Evolutionary conservation across 208 protist genomes (phyloP), one percentile per base, ranked within the genome.

Genomic region (Acanthamoeba royreba): DNA sequence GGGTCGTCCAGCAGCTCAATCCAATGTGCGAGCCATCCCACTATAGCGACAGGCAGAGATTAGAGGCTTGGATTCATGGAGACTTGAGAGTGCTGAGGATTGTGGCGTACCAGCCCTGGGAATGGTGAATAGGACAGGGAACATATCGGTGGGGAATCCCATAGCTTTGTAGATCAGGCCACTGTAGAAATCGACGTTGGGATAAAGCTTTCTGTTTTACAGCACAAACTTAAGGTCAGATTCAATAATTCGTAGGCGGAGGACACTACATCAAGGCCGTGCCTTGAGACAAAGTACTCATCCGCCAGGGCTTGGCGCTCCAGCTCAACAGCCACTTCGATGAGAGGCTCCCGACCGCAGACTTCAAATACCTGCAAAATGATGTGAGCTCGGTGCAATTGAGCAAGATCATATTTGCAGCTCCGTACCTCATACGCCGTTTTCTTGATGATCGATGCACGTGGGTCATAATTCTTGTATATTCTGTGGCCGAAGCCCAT

Each of bases 401-500:
- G n/a, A n/a, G n/a, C n/a, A n/a, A n/a, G n/a, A n/a, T n/a, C n/a
- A n/a, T n/a, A n/a, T n/a, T n/a, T n/a, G n/a, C n/a, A n/a, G 69
- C 31, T 28, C 19, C 61, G 25, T 7, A 97, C 94, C 33, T 95
- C 96, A 19, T 96, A 33, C 4, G 95, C 94, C 0, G 96, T 90
- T 8, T 72, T 15, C 53, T 96, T 92, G 7, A 98, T 90, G 45
- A 98, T 97, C 15, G 92, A 85, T 5, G 97, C 97, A 45, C 97
- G 94, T 43, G 97, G 97, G 88, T 98, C 97, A 90, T 97, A 97
- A 52, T 96, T 96, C 85, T 97, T 97, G 94, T 98, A 98, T 17
- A 98, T 96, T 52, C 97, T 81, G 93, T 98, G 97, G 46, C 97
- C 97, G 63, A 98, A 98, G 28, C 97, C 97, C 96, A 97, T 97